Evolutionary conservation across 345 rosid genomes (phyloP).

Genomic region (Sisymbrium irio): DNA sequence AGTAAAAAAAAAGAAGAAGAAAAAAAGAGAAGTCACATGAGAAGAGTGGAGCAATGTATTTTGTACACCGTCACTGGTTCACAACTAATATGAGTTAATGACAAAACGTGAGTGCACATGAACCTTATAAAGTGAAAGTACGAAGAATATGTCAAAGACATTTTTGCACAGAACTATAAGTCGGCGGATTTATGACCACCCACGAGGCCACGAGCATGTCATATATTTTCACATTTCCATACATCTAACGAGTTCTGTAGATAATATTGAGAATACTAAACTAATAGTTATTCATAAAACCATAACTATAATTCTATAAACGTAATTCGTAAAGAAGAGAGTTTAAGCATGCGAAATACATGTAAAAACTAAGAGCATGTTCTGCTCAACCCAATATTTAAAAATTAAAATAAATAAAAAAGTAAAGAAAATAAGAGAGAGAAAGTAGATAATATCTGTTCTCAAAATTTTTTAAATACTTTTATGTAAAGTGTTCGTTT

Average conservation of each 20-base stretch:
- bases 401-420: too few relatives aligned
- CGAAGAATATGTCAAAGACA: constrained; percentile 15
- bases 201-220: constrained; percentile 30
- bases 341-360: background rate
- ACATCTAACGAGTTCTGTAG: background rate
- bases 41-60: constrained; percentile 15
- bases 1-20: background rate
- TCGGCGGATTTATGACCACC: constrained; percentile 33
- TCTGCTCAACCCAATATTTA: too few relatives aligned
- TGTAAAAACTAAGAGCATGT: background rate
- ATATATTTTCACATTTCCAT: constrained; percentile 1
- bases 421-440: too few relatives aligned
- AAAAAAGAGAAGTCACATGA: constrained; percentile 12
- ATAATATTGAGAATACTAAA: background rate
- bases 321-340: background rate
- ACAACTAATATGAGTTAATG: constrained; percentile 16
- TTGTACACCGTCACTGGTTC: constrained; percentile 21
- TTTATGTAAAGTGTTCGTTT: too few relatives aligned
- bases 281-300: background rate
- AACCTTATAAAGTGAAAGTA: constrained; percentile 16
- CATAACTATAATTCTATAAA: background rate
- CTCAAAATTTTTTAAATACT: too few relatives aligned
- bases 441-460: too few relatives aligned
- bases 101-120: constrained; percentile 37
- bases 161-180: constrained; percentile 1